These are phyloP conservation scores for Dryadomyces quercivorus DNA, from an alignment of 2,329 filamentous ascomycete species.

Conservation along the genomic window DNA sequence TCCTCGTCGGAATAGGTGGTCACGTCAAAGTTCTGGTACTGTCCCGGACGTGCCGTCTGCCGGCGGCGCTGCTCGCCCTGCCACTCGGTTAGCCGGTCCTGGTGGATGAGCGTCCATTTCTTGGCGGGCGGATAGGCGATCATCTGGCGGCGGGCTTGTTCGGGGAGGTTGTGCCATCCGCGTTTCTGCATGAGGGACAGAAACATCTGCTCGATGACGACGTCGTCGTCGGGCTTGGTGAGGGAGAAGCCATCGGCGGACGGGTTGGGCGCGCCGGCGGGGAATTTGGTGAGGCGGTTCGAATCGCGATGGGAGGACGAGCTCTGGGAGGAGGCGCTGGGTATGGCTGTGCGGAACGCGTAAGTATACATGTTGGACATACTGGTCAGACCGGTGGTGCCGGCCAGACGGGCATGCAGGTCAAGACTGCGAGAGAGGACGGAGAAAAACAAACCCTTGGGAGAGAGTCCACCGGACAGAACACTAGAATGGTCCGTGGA, in stretches of 20 bases:
- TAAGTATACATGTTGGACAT: not conserved
- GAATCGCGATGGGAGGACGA: constrained; percentile 42
- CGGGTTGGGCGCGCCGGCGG: constrained; percentile 21
- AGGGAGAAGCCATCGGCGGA: constrained; percentile 44
- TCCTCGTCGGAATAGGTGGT: constrained; percentile 80
- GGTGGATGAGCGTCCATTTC: constrained; percentile 95
- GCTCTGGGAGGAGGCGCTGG: constrained; percentile 43
- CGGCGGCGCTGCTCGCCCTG: constrained; percentile 89
- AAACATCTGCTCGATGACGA: constrained; percentile 82
- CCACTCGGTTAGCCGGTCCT: constrained; percentile 85
- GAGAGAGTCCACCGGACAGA: constrained; percentile 35
- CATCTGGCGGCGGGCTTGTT: constrained; percentile 92
- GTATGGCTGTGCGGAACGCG: constrained; percentile 27
- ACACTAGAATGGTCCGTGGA: constrained; percentile 42
- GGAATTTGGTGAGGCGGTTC: constrained; percentile 44
- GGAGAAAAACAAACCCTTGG: not conserved
- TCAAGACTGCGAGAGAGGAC: not conserved
- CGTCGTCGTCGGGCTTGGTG: constrained; percentile 65
- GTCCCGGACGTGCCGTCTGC: constrained; percentile 58
- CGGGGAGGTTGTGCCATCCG: constrained; percentile 93
- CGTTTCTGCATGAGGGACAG: constrained; percentile 91
- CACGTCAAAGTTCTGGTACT: constrained; percentile 57
- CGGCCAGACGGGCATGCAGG: too few species aligned
- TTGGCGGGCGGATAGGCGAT: constrained; percentile 85
- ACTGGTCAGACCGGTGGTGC: too few species aligned